phyloP scores from a whole-genome alignment of 2,329 filamentous ascomycete species.

The Alternaria incomplexa region DNA sequence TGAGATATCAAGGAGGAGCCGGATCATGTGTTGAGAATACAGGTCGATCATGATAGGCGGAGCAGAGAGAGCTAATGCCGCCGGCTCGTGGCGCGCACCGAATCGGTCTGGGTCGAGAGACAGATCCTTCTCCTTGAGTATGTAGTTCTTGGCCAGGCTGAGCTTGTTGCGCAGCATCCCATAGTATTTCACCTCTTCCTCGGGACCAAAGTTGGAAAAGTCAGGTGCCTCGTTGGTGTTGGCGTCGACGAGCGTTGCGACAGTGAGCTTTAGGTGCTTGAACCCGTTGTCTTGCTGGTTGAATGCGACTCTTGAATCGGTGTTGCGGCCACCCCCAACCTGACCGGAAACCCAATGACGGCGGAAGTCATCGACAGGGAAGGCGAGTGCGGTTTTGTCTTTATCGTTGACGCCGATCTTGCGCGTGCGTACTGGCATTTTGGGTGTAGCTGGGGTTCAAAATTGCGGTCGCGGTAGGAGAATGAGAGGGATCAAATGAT shows the following conservation, averaged over 20 bases:
- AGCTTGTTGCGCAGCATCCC: neutral
- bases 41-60: neutral
- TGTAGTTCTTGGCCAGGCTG: neutral
- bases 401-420: neutral
- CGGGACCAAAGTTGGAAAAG: neutral
- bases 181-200: neutral
- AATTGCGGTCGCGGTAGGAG: neutral
- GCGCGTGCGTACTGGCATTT: neutral
- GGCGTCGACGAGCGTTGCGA: neutral
- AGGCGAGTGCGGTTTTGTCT: neutral
- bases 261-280: neutral
- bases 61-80: neutral
- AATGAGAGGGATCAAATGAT: neutral
- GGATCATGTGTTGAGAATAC: neutral
- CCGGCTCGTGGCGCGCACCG: neutral
- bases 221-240: neutral
- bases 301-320: neutral
- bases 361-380: neutral
- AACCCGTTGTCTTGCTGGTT: constrained; percentile 4
- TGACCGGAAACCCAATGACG: neutral
- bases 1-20: neutral
- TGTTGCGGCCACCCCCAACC: neutral
- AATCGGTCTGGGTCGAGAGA: neutral
- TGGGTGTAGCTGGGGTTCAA: neutral
- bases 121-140: neutral